Base-by-base conservation (phyloP, 192 early-diverging fungal genomes). In the Chytriomyces confervae region DNA sequence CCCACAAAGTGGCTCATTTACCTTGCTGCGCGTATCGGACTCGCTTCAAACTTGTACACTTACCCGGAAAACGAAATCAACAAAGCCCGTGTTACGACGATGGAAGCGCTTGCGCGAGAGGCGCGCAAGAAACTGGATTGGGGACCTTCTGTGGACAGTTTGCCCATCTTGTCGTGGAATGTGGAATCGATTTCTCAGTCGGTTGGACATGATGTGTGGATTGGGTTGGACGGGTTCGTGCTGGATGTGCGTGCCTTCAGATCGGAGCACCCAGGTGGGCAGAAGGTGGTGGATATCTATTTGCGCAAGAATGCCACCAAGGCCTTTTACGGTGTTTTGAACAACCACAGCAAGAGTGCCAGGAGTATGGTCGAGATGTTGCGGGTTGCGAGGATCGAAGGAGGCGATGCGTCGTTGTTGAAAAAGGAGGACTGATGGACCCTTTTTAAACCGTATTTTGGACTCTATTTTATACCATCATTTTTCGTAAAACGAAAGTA, bases 101-200 rank as follows among this genome's bases (percentile, higher is more conserved):
- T 61, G n/a, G 66, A 78, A 44, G 61, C 76, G 48, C 74, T 77
- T 48, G 68, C 61, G n/a, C 43, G 48, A 5, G 44, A 62, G 6
- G 13, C 57, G 16, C 48, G 69, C 24, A 69, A 46, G 47, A 53
- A 46, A 50, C 45, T 84, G 9, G 71, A 67, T 36, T 84, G 82
- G 80, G 77, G 75, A 8, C 70, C 75, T 4, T 72, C 77, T 11
- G 50, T 50, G 23, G 68, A 50, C 6, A n/a, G 20, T 5, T 67
- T 85, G 5, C 80, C 79, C 45, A 92, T 81, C 62, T 89, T 87
- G 7, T 86, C 85, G 80, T 83, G 89, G 61, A 70, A 79, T 44
- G 24, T 46, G 23, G 50, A 84, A 57, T 79, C 85, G 79, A 89
- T 91, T 77, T 36, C 36, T 3, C 1, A 36, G 36, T 2, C 36